A percentile compares a stretch with the other conserved stretches of the same genome.
phyloP scores from a whole-genome alignment of 192 early-diverging fungal species.

The Coemansia javaensis region DNA sequence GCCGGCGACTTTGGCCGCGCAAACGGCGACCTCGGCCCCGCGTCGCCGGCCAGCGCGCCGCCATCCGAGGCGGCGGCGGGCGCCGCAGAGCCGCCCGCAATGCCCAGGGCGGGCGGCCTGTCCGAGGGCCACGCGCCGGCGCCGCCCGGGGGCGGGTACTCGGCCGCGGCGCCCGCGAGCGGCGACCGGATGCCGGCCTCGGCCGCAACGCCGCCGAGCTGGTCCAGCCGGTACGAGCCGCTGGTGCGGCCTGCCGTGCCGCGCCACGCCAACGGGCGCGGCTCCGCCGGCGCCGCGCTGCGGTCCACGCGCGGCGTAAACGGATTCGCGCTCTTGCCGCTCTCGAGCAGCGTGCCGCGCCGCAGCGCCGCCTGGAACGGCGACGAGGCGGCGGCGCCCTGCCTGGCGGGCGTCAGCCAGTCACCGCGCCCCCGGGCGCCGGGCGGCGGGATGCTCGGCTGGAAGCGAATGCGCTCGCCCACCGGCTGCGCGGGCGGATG shows the following conservation, averaged over 20 bases:
- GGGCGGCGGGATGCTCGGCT: conserved; percentile 11
- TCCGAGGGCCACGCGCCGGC: conserved; percentile 33
- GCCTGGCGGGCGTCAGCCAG: conserved; percentile 26
- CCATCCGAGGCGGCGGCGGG: background rate
- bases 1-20: conserved; percentile 41
- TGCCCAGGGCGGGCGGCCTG: background rate
- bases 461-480: conserved; percentile 33
- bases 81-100: background rate
- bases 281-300: conserved; percentile 9
- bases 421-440: conserved; percentile 6
- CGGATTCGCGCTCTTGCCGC: conserved; percentile 22
- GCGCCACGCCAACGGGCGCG: conserved; percentile 20
- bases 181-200: background rate
- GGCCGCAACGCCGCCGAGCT: background rate
- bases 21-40: conserved; percentile 17
- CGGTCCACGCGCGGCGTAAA: conserved; percentile 44
- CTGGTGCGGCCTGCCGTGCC: conserved; percentile 9
- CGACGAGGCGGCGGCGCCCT: conserved; percentile 2
- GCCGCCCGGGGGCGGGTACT: conserved; percentile 14
- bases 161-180: background rate
- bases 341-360: conserved; percentile 16
- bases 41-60: background rate
- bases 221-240: conserved; percentile 4
- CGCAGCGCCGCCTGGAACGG: conserved; percentile 29
- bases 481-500: conserved; percentile 27